Evolutionary conservation across 2,329 filamentous ascomycete genomes (phyloP), one percentile per base, ranked within the genome.

Genomic region (Aphanocladium album): DNA sequence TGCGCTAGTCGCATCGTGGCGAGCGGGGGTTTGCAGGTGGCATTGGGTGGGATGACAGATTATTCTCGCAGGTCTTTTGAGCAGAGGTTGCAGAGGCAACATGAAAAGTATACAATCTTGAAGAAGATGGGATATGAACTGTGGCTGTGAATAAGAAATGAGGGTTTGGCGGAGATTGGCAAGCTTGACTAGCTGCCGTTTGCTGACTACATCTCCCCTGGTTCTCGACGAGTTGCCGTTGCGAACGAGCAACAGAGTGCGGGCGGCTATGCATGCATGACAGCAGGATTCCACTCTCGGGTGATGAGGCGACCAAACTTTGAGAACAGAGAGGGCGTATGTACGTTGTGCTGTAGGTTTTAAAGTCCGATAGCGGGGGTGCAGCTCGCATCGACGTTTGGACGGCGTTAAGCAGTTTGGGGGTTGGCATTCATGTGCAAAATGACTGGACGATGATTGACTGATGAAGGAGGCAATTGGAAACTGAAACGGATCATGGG

Each of bases 1-100:
- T 21, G 52, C 52, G 39, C 17, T 55, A 55, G 52, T 55, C 52
- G 37, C 37, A 55, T 55, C 52, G 37, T 55, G 52, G 37, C n/a
- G 23, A 21, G 52, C 39, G 52, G 17, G 21, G 21, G n/a, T 16
- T 30, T 35, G 12, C 12, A 7, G 11, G 41, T 53, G 12, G 30
- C 30, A 30, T 30, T 14, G 11, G 49, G 17, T 35, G 49, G 14
- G 23, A 30, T 39, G 51, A 27, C 35, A 17, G 33, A 19, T 19
- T 45, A 19, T 39, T 11, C n/a, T 50, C 14, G 5, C 11, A 52
- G 17, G 9, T 16, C 19, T 7, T 46, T 23, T 46, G 9, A 11
- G 9, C n/a, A 46, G 16, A 47, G 6, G 45, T 12, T 9, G 11
- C 14, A 27, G 45, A 5, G 11, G 45, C 12, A 16, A 47, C 19